These are phyloP conservation scores for Cyclocybe aegerita DNA, from an alignment of 768 basidiomycete species.

Conservation along the genomic window DNA sequence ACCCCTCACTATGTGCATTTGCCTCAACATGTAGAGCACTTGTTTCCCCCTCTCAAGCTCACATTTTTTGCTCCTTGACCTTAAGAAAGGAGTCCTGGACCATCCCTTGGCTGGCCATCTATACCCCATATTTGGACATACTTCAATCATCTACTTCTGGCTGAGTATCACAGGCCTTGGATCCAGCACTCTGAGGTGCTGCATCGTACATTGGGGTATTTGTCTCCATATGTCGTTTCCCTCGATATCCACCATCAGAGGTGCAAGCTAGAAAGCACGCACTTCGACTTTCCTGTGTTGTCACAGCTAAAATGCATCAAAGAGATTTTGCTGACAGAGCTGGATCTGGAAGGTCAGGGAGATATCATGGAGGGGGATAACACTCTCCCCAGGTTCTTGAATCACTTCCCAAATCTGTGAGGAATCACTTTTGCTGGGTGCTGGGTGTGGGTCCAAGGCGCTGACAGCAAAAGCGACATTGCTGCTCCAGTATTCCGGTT, in stretches of 20 bases:
- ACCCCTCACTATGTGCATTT: neutral
- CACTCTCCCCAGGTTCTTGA: constrained; percentile 10
- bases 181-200: constrained; percentile 4
- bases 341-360: neutral
- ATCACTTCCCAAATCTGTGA: constrained; percentile 12
- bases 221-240: constrained; percentile 10
- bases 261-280: neutral
- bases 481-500: neutral
- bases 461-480: neutral
- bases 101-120: neutral
- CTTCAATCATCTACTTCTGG: constrained; percentile 10
- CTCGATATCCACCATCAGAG: constrained; percentile 9
- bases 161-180: constrained; percentile 9
- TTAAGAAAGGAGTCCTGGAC: neutral
- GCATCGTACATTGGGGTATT: constrained; percentile 1
- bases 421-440: constrained; percentile 10
- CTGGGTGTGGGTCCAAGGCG: neutral
- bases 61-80: neutral
- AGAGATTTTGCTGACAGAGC: constrained; percentile 9
- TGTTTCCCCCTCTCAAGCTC: neutral
- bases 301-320: constrained; percentile 4
- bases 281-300: too few relatives aligned
- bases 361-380: neutral
- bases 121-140: constrained; percentile 5
- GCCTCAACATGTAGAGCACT: neutral